Evolutionary conservation across 768 basidiomycete species (phyloP).

Genomic region (Russula dissimulans): DNA sequence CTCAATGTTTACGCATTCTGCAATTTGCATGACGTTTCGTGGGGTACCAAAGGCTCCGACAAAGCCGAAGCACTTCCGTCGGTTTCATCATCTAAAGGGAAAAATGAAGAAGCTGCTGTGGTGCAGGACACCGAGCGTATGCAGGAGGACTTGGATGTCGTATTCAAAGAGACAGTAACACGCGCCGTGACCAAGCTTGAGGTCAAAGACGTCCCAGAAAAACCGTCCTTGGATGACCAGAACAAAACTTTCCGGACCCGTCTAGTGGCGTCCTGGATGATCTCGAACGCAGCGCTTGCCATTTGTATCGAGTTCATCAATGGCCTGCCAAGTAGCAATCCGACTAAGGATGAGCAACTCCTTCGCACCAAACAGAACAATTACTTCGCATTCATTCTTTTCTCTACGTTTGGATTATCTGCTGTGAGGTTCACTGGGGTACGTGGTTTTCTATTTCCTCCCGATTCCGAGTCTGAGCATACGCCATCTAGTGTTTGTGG

Average conservation of each 20-base stretch:
- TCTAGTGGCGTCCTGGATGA: conserved; percentile 76
- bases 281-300: conserved; percentile 58
- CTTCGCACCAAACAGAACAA: conserved; percentile 39
- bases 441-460: conserved; percentile 26
- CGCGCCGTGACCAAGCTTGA: conserved; percentile 74
- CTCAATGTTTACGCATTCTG: conserved; percentile 97
- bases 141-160: conserved; percentile 83
- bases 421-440: conserved; percentile 70
- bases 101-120: conserved; percentile 61
- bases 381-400: conserved; percentile 74
- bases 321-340: conserved; percentile 39
- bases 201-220: conserved; percentile 56
- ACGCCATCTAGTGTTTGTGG: conserved; percentile 51
- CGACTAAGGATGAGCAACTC: conserved; percentile 32
- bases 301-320: conserved; percentile 71
- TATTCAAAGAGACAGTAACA: conserved; percentile 86
- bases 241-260: conserved; percentile 92
- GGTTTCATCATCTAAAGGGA: conserved; percentile 73
- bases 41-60: conserved; percentile 95
- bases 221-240: conserved; percentile 79
- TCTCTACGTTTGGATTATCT: conserved; percentile 67
- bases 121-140: conserved; percentile 79
- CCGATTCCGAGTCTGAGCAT: neutral
- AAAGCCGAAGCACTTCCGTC: conserved; percentile 89
- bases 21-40: conserved; percentile 89